These are phyloP conservation scores for Candida piceae DNA, from an alignment of 805 yeast genomes.

Conservation along the genomic window DNA sequence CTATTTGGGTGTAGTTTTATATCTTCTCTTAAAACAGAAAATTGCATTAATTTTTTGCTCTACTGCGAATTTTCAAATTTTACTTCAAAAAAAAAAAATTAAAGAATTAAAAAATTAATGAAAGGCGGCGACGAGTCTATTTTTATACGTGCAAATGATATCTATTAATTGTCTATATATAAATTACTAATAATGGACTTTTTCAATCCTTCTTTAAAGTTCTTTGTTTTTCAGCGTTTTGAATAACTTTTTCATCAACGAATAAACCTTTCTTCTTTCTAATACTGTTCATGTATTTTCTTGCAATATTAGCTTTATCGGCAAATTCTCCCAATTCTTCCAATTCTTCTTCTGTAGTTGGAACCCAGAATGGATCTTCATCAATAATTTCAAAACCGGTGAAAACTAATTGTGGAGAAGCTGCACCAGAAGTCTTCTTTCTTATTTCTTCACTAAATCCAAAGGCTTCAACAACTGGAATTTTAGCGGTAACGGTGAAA, in stretches of 20 bases:
- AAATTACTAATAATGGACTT: too few relatives aligned
- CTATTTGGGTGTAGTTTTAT: not conserved
- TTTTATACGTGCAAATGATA: too few relatives aligned
- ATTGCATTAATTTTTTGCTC: too few relatives aligned
- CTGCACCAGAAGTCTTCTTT: slow-evolving; percentile 93
- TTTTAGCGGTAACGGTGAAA: slow-evolving; percentile 74
- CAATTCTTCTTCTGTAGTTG: slow-evolving; percentile 92
- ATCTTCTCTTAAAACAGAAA: too few relatives aligned
- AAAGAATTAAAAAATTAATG: too few relatives aligned
- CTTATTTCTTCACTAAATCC: slow-evolving; percentile 95
- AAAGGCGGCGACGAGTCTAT: too few relatives aligned
- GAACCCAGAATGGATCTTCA: slow-evolving; percentile 98
- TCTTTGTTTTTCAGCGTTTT: slow-evolving; percentile 92
- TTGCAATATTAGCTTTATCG: slow-evolving; percentile 87
- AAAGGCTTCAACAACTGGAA: slow-evolving; percentile 95
- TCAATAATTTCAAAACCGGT: slow-evolving; percentile 83
- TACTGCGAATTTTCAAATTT: too few relatives aligned
- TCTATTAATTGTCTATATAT: too few relatives aligned
- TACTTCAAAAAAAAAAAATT: too few relatives aligned
- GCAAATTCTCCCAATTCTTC: slow-evolving; percentile 92
- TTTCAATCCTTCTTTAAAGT: slow-evolving; percentile 62
- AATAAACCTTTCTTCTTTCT: slow-evolving; percentile 85
- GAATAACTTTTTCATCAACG: slow-evolving; percentile 84
- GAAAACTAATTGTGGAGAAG: slow-evolving; percentile 91
- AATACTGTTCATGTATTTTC: slow-evolving; percentile 76